These are phyloP conservation scores for Capsicum rhomboideum DNA, from an alignment of 257 asterid genomes.

Conservation along the genomic window DNA sequence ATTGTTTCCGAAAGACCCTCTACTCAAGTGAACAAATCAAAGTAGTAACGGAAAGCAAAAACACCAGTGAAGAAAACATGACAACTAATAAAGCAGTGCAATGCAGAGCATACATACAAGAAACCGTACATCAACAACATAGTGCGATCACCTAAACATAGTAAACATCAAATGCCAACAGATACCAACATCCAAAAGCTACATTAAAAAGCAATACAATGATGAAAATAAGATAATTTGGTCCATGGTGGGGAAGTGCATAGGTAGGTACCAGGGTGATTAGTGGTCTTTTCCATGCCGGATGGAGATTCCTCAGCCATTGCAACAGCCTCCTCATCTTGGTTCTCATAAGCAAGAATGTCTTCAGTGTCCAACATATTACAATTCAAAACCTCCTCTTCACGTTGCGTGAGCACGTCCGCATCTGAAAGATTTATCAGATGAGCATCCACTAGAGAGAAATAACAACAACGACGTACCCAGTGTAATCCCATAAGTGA, in stretches of 20 bases:
- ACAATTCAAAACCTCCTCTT: slow-evolving; percentile 52
- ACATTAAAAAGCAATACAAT: background rate
- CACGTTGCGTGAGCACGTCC: slow-evolving; percentile 42
- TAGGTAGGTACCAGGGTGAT: slow-evolving; percentile 25
- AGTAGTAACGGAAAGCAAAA: too few relatives aligned
- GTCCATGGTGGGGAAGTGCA: background rate
- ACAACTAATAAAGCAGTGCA: too few relatives aligned
- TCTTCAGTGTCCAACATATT: slow-evolving; percentile 54
- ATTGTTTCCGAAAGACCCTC: too few relatives aligned
- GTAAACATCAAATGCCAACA: too few relatives aligned
- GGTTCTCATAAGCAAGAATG: slow-evolving; percentile 46
- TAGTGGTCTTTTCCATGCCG: slow-evolving; percentile 18
- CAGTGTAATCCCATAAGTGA: too few relatives aligned
- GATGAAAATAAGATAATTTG: background rate
- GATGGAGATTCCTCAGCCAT: slow-evolving; percentile 57
- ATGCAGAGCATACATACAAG: too few relatives aligned
- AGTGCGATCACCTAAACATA: too few relatives aligned
- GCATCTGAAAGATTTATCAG: slow-evolving; percentile 11
- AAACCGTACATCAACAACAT: too few relatives aligned
- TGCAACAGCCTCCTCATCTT: slow-evolving; percentile 57
- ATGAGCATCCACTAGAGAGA: background rate
- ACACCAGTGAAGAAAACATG: too few relatives aligned
- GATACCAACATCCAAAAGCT: too few relatives aligned
- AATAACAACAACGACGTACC: background rate
- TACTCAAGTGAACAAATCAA: too few relatives aligned